phyloP scores from a whole-genome alignment of 306 rosid genomes.

The Delonix regia region DNA sequence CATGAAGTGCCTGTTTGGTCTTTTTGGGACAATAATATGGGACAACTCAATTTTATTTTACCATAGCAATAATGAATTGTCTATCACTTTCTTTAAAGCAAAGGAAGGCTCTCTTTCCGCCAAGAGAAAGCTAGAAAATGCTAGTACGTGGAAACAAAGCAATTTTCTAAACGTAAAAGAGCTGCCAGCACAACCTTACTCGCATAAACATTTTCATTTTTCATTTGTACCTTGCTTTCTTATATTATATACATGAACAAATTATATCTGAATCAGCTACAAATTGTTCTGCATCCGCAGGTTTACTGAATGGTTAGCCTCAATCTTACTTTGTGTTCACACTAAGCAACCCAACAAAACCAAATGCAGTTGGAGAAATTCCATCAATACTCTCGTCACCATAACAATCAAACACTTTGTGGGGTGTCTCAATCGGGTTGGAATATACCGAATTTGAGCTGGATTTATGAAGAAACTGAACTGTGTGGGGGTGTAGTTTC shows the following conservation, averaged over 20 bases:
- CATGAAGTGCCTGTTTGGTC: neutral
- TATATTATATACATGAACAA: neutral
- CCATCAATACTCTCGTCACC: neutral
- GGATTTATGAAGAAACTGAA: neutral
- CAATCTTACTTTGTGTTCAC: neutral
- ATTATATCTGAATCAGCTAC: neutral
- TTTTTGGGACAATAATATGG: neutral
- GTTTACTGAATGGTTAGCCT: neutral
- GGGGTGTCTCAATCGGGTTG: neutral
- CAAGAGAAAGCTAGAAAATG: neutral
- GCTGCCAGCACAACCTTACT: neutral
- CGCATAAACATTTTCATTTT: neutral
- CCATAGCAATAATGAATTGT: neutral
- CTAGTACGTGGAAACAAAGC: neutral
- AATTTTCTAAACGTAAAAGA: neutral
- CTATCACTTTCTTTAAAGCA: neutral
- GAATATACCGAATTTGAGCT: neutral
- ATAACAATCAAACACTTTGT: neutral
- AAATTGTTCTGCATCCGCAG: too few relatives aligned
- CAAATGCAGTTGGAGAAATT: neutral
- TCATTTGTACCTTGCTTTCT: constrained; percentile 1
- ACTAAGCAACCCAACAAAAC: neutral
- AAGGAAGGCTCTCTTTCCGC: neutral
- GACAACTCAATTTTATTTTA: neutral
- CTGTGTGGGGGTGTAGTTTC: neutral